Evolutionary conservation across 441 rosid genomes (phyloP).

Genomic region (Pelargonium myrrhifolium): DNA sequence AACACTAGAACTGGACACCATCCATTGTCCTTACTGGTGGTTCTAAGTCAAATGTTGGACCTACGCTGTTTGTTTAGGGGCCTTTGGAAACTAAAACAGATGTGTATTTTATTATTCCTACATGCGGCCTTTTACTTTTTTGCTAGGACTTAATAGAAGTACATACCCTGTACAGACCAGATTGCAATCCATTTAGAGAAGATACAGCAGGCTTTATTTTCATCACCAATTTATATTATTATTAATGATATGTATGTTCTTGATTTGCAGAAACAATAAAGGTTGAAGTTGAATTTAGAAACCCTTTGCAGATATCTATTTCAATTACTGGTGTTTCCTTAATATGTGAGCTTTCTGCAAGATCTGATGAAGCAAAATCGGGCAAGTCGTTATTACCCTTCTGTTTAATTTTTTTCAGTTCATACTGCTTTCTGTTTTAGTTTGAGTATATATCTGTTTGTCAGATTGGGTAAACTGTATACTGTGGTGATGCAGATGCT

Average conservation of each 20-base stretch:
- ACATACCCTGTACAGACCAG: background rate
- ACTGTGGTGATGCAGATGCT: conserved; percentile 34
- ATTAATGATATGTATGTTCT: conserved; percentile 6
- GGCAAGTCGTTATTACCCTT: conserved; percentile 41
- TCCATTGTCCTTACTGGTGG: background rate
- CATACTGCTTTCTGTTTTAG: conserved; percentile 2
- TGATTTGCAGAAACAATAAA: conserved; percentile 68
- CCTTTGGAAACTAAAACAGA: background rate
- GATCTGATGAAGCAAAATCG: conserved; percentile 49
- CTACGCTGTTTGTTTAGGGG: background rate
- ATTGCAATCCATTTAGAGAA: conserved; percentile 7
- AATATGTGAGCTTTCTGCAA: conserved; percentile 63
- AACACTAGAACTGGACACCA: background rate
- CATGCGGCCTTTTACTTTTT: background rate
- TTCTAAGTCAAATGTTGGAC: background rate
- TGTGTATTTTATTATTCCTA: background rate
- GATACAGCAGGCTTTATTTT: background rate
- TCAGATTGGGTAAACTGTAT: conserved; percentile 13
- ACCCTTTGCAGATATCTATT: conserved; percentile 71
- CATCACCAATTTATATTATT: conserved; percentile 3
- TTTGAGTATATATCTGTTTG: background rate
- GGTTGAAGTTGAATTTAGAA: conserved; percentile 67
- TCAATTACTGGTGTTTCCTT: conserved; percentile 64
- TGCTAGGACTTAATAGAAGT: background rate
- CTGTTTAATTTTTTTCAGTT: conserved; percentile 10